Evolutionary conservation across 345 rosid genomes (phyloP).

Genomic region (Citrus trifoliata): DNA sequence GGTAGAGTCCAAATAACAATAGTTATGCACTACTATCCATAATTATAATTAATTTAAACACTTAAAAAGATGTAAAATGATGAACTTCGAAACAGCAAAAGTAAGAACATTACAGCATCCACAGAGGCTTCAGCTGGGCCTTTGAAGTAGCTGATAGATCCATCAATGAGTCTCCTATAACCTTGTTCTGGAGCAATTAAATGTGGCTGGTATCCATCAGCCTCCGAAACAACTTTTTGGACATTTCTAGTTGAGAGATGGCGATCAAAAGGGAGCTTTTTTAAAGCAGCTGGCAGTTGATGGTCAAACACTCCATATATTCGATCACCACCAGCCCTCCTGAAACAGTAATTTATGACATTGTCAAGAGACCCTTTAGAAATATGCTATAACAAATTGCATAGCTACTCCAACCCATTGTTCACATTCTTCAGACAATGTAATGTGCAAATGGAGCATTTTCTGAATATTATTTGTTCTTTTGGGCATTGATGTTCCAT

Average conservation of each 20-base stretch:
- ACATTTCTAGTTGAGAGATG: constrained; percentile 95
- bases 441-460: not conserved
- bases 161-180: constrained; percentile 97
- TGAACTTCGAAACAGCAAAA: not conserved
- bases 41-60: too few relatives aligned
- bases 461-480: not conserved
- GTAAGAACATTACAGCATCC: constrained; percentile 74
- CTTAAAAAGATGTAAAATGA: not conserved
- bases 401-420: not conserved
- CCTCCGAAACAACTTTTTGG: constrained; percentile 94
- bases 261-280: constrained; percentile 95
- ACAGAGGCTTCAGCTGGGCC: constrained; percentile 99
- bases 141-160: constrained; percentile 89
- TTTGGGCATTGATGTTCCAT: not conserved
- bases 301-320: constrained; percentile 97
- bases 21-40: not conserved
- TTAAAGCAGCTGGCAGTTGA: constrained; percentile 97
- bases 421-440: not conserved
- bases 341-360: constrained; percentile 32
- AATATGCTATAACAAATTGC: not conserved
- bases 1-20: not conserved
- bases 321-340: constrained; percentile 98
- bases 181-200: constrained; percentile 99
- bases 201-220: constrained; percentile 99
- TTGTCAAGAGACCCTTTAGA: not conserved